Evolutionary conservation across 176 grass and related monocot genomes (phyloP).

Genomic region (Eleusine indica): DNA sequence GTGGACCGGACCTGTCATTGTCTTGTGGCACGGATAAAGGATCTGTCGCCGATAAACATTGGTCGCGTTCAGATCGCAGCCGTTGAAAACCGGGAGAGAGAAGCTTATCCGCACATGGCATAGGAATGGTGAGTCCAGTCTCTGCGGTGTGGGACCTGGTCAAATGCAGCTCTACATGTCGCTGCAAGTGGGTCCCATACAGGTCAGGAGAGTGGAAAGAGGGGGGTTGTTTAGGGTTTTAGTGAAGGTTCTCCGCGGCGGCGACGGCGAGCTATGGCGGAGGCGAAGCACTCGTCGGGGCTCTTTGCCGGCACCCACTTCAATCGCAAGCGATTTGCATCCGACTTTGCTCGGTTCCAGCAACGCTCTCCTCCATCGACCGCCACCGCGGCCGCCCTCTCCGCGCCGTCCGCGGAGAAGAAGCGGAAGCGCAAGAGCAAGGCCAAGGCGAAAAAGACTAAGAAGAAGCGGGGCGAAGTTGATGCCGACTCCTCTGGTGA

Average conservation of each 20-base stretch:
- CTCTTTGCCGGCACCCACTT: conserved; percentile 83
- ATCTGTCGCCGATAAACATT: background rate
- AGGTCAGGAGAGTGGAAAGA: background rate
- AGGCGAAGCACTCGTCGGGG: conserved; percentile 56
- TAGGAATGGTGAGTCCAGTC: background rate
- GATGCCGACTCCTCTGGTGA: conserved; percentile 31
- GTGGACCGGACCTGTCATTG: background rate
- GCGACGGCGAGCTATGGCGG: conserved; percentile 43
- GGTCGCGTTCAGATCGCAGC: background rate
- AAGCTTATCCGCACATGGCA: background rate
- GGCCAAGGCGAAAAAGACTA: conserved; percentile 48
- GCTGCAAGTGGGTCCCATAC: conserved; percentile 18
- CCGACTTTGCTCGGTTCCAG: conserved; percentile 66
- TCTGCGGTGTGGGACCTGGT: conserved; percentile 13
- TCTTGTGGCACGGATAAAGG: background rate
- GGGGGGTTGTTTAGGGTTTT: conserved; percentile 41
- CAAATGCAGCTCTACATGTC: background rate
- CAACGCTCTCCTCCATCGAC: background rate
- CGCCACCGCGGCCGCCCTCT: background rate
- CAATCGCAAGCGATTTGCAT: conserved; percentile 72
- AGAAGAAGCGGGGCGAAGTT: conserved; percentile 47
- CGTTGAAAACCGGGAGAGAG: background rate
- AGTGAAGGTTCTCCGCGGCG: conserved; percentile 19
- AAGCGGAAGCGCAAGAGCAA: conserved; percentile 66
- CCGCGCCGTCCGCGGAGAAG: conserved; percentile 47